These are phyloP conservation scores for Solanum hybrid DNA, from an alignment of 305 asterid species.

Conservation along the genomic window DNA sequence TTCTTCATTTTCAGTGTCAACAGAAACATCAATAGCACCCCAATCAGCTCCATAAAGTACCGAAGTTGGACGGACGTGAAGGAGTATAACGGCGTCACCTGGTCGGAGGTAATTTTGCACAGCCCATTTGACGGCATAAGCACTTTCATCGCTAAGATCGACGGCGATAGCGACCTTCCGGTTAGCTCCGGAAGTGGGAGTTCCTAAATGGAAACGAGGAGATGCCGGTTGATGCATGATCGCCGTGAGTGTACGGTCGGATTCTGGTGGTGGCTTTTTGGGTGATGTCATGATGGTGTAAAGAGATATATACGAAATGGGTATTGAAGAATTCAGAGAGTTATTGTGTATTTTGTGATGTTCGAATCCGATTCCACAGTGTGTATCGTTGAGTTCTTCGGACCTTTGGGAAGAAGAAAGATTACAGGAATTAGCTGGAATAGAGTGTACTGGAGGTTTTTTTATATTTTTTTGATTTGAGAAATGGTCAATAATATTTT, in stretches of 20 bases:
- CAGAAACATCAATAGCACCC: slow-evolving; percentile 50
- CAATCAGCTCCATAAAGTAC: slow-evolving; percentile 77
- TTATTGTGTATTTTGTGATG: not conserved
- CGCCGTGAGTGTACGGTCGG: slow-evolving; percentile 37
- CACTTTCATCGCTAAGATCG: slow-evolving; percentile 79
- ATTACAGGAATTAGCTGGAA: not conserved
- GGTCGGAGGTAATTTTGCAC: slow-evolving; percentile 68
- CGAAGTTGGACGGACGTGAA: slow-evolving; percentile 71
- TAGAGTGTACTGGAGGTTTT: not conserved
- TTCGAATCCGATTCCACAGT: not conserved
- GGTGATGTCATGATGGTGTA: slow-evolving; percentile 34
- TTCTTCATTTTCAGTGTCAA: slow-evolving; percentile 36
- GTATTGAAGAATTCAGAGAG: not conserved
- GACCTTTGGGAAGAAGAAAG: not conserved
- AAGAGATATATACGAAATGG: not conserved
- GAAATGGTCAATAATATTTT: not conserved
- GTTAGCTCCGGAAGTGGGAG: slow-evolving; percentile 44
- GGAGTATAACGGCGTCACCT: slow-evolving; percentile 68
- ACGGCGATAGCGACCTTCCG: slow-evolving; percentile 62
- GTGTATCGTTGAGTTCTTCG: not conserved
- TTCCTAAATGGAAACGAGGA: slow-evolving; percentile 55
- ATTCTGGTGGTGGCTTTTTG: slow-evolving; percentile 28
- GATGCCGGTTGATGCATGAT: slow-evolving; percentile 67
- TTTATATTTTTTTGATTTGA: not conserved
- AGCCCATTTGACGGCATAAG: slow-evolving; percentile 65